These are phyloP conservation scores for Aspergillus heteromorphus DNA, from an alignment of 495 filamentous ascomycete species.

Conservation along the genomic window DNA sequence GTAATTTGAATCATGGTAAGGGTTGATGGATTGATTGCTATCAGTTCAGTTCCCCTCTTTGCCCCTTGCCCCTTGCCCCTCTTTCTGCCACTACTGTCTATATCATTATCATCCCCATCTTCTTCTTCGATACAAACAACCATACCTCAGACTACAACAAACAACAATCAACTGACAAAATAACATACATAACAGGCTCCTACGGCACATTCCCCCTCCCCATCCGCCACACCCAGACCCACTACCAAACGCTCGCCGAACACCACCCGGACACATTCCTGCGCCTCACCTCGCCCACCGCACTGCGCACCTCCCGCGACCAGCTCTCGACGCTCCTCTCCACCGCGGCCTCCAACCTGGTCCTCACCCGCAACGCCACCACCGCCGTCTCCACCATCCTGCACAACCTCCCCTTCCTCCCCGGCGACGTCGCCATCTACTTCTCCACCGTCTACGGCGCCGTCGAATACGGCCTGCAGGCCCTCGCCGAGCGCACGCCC, in stretches of 20 bases:
- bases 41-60: neutral
- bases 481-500: conserved; percentile 55
- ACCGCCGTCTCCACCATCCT: conserved; percentile 76
- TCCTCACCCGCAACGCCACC: conserved; percentile 79
- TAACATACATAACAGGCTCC: conserved; percentile 48
- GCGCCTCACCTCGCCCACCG: conserved; percentile 51
- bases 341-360: conserved; percentile 55
- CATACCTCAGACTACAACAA: too few species aligned
- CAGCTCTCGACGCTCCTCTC: conserved; percentile 61
- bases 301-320: conserved; percentile 58
- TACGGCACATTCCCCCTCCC: conserved; percentile 68
- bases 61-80: neutral
- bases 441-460: conserved; percentile 75
- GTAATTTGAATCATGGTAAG: conserved; percentile 79
- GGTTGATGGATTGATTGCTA: too few species aligned
- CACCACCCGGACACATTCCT: conserved; percentile 66
- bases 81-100: neutral
- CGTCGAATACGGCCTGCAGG: conserved; percentile 64
- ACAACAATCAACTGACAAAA: conserved; percentile 4
- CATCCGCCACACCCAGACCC: conserved; percentile 52
- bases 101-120: neutral
- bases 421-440: conserved; percentile 57
- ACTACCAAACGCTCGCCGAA: conserved; percentile 59
- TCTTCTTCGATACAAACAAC: too few species aligned
- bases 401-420: conserved; percentile 57